Evolutionary conservation across 495 filamentous ascomycete species (phyloP).

Genomic region (Haplographium delicatum): DNA sequence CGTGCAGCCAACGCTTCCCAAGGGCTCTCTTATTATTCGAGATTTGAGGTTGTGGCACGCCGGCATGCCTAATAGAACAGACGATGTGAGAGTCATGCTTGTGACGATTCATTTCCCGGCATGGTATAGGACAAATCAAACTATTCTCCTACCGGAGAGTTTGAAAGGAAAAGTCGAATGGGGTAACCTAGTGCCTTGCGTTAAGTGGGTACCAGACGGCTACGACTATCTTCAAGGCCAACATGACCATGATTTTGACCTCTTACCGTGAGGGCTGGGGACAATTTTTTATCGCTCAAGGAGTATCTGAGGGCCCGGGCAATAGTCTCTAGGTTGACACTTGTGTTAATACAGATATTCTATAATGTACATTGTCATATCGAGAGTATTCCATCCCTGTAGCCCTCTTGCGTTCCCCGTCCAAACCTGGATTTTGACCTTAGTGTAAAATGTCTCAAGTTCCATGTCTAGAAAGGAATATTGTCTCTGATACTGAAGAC

Average conservation of each 20-base stretch:
- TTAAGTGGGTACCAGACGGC: background rate
- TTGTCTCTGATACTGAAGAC: no score
- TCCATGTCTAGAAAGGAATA: no score
- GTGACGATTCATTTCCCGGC: constrained; percentile 36
- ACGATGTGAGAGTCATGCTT: constrained; percentile 49
- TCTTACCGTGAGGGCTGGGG: background rate
- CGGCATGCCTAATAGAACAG: constrained; percentile 50
- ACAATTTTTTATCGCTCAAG: no score
- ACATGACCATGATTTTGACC: constrained; percentile 7
- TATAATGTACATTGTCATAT: no score
- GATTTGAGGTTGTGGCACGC: constrained; percentile 58
- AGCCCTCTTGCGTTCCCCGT: no score
- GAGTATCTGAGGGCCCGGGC: no score
- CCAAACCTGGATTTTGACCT: no score
- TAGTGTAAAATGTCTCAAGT: no score
- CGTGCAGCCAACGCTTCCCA: constrained; percentile 43
- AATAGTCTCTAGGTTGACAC: no score
- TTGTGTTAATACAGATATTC: no score
- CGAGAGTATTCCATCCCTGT: no score
- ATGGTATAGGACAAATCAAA: constrained; percentile 5
- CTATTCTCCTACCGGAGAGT: constrained; percentile 1
- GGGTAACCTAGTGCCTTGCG: constrained; percentile 4
- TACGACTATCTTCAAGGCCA: constrained; percentile 2
- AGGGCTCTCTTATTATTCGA: constrained; percentile 48
- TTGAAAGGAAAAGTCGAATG: constrained; percentile 4